Evolutionary conservation across 257 asterid species (phyloP).

Genomic region (Nemophila menziesii): DNA sequence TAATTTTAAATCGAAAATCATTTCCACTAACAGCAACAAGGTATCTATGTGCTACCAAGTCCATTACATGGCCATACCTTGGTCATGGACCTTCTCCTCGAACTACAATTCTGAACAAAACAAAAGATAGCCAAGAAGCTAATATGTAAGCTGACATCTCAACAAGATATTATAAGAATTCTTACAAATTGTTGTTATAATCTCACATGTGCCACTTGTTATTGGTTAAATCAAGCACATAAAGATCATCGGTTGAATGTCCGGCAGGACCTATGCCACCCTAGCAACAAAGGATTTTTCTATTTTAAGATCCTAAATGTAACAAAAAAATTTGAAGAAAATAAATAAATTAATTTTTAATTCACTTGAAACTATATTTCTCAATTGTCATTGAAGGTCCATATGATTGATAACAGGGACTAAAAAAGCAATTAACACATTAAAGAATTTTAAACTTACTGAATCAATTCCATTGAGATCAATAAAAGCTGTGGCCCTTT

Average conservation of each 20-base stretch:
- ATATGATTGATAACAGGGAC: too few relatives aligned
- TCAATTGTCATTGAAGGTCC: too few relatives aligned
- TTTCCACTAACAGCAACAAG: slow-evolving; percentile 89
- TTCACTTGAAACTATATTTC: too few relatives aligned
- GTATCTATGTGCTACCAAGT: slow-evolving; percentile 92
- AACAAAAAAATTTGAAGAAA: neutral
- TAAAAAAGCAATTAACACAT: too few relatives aligned
- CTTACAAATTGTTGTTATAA: slow-evolving; percentile 9
- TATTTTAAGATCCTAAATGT: neutral
- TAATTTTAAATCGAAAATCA: slow-evolving; percentile 13
- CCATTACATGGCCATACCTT: slow-evolving; percentile 96
- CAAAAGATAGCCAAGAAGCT: slow-evolving; percentile 16
- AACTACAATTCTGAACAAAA: slow-evolving; percentile 70
- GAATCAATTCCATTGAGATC: too few relatives aligned
- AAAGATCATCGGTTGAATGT: slow-evolving; percentile 90
- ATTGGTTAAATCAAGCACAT: slow-evolving; percentile 86
- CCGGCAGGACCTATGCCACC: slow-evolving; percentile 99
- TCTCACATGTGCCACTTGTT: slow-evolving; percentile 97
- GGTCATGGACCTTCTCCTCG: slow-evolving; percentile 99
- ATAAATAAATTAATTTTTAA: neutral
- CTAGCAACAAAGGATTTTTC: slow-evolving; percentile 33
- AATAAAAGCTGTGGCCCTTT: too few relatives aligned
- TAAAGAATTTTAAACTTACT: too few relatives aligned
- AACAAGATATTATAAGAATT: slow-evolving; percentile 1
- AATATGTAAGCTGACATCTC: slow-evolving; percentile 12